Base-by-base conservation (phyloP, 192 early-diverging fungal species). In the Backusella morwellensis region DNA sequence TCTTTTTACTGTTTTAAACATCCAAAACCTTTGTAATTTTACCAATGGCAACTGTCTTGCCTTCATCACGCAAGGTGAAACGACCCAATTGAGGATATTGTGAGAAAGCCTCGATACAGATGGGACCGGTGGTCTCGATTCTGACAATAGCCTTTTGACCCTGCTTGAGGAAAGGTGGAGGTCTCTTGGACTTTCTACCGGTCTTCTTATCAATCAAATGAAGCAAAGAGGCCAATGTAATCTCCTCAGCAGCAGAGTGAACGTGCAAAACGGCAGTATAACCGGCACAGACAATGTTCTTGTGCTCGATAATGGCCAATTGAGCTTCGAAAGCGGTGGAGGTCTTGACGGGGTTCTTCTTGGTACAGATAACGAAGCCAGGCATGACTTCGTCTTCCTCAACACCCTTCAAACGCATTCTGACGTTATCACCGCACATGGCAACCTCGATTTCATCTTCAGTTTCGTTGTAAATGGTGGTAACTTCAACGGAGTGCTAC, bases 51-150 rank as follows among this genome's bases (percentile, higher is more conserved):
- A 97, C 90, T n/a, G 95, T 97, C 80, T 91, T 91, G 76, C 95
- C 96, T 88, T 99, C 97, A 79, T 98, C 97, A 77, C 98, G 93
- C 34, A 99, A 87, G n/a, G 97, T 99, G 85, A 99, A 99, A 66
- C 98, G 91, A 47, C 98, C 98, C 11, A 99, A 84, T 79, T 97
- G 96, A 52, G 94, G 92, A 72, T 94, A 92, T 29, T 95, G 93
- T 19, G 86, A 86, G 85, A 92, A 99, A 34, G 91, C 86, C 81
- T 99, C 98, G 11, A 97, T 83, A 77, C 96, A 97, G 23, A 98
- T 83, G 11, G 93, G 86, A 68, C 90, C 89, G 66, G 85, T 71
- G 19, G 90, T 88, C 84, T 96, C 93, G 59, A 99, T 90, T 71
- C 92, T 87, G 15, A 92, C 97, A 86, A 98, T 96, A 74, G 89